Conservation (phyloP, 148 eudicot species). For the Silene latifolia region DNA sequence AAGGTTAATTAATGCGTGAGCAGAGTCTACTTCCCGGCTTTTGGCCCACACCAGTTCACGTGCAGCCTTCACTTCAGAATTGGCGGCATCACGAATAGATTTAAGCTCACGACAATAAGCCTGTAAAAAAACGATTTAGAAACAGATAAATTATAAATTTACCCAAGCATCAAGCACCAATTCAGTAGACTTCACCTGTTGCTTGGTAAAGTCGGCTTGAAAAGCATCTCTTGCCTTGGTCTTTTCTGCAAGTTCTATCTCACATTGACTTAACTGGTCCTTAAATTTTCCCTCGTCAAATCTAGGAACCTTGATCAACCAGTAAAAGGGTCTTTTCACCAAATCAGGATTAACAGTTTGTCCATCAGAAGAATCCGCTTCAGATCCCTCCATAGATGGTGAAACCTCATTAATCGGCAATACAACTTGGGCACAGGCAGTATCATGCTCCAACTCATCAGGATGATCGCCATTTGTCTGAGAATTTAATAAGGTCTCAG, state of each 20-base stretch:
- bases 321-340: constrained; percentile 59
- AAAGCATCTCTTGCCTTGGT: constrained; percentile 59
- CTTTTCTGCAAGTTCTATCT: constrained; percentile 52
- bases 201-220: constrained; percentile 39
- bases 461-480: constrained; percentile 21
- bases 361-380: constrained; percentile 33
- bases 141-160: constrained; percentile 7
- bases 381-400: constrained; percentile 32
- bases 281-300: constrained; percentile 57
- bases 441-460: constrained; percentile 12
- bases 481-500: constrained; percentile 20
- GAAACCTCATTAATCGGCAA: constrained; percentile 27
- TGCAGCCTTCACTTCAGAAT: constrained; percentile 54
- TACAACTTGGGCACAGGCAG: constrained; percentile 27
- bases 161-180: neutral
- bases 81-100: constrained; percentile 41
- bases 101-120: constrained; percentile 34
- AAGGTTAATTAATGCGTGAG: constrained; percentile 53
- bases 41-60: constrained; percentile 48
- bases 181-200: constrained; percentile 41
- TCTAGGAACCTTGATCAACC: constrained; percentile 67
- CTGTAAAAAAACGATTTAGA: constrained; percentile 39
- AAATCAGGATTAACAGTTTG: constrained; percentile 30
- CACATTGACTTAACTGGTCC: constrained; percentile 53
- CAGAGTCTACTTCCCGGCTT: constrained; percentile 67